These are phyloP conservation scores for Arabidopsis lyrata DNA, from an alignment of 441 rosid genomes.

Conservation along the genomic window DNA sequence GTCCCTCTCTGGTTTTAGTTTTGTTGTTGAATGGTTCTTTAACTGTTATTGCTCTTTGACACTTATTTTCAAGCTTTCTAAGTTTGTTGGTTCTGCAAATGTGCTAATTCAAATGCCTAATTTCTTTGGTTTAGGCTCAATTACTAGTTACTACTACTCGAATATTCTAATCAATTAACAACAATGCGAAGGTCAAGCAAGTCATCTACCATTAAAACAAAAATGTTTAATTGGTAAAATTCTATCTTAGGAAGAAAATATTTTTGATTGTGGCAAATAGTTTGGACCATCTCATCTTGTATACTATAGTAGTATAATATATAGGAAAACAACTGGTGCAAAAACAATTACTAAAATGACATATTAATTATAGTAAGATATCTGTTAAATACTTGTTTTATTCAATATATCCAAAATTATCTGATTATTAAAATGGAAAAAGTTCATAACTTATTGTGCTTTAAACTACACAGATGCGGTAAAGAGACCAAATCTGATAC, in stretches of 20 bases:
- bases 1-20: constrained; percentile 27
- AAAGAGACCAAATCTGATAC: constrained; percentile 30
- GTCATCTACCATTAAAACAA: not conserved
- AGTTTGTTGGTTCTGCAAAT: constrained; percentile 31
- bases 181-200: no score
- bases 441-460: not conserved
- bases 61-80: constrained; percentile 33
- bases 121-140: constrained; percentile 8
- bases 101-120: constrained; percentile 11
- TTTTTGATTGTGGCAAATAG: not conserved
- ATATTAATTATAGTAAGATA: not conserved
- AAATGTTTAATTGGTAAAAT: not conserved
- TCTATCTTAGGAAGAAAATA: constrained; percentile 9
- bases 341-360: not conserved
- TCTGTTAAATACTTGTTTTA: not conserved
- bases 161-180: not conserved
- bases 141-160: not conserved
- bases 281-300: not conserved
- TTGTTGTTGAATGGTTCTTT: constrained; percentile 30
- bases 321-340: not conserved
- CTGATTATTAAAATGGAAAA: not conserved
- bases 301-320: no score
- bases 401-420: not conserved
- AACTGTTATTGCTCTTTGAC: constrained; percentile 24
- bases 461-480: not conserved